Evolutionary conservation across 1,139 yeast genomes (phyloP), one percentile per base, ranked within the genome.

Genomic region (Lodderomyces margitis): DNA sequence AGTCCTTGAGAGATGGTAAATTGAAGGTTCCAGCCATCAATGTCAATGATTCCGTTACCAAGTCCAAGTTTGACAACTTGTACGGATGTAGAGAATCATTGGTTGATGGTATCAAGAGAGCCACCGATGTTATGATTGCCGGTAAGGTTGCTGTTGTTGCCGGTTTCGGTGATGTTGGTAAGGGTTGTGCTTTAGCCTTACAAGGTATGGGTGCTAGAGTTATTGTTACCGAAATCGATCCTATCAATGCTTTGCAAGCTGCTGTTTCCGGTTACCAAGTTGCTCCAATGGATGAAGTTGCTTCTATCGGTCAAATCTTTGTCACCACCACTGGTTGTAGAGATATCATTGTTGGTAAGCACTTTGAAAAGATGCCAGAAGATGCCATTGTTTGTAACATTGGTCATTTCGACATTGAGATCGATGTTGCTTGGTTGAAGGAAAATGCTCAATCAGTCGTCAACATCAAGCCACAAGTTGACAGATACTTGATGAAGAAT

Each of bases 151-250:
- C 98, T 53, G 94, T 92, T 59, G 98, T 92, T 62, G 98, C 98
- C 52, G 99, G 99, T 74, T 92, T 83, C 80, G 99, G 99, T 83
- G 99, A 92, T 70, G 99, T 92, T 64, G 99, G 99, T 79, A 92
- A 92, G 80, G 99, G 99, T 73, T 92, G 98, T 80, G 98, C 97
- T 67, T 86, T 91, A 87, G 97, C 99, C 58, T 83, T 94, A 64
- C 87, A 91, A 76, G 92, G 95, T 65, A 91, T 92, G 98, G 99
- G 99, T 78, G 97, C 99, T 55, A 87, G 98, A 74, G 99, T 92
- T 59, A 81, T 94, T 56, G 87, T 92, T 64, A 86, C 98, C 57
- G 99, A 92, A 80, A 80, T 92, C 61, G 99, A 92, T 73, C 99
- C 99, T 65, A 92, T 92, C 76, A 92, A 92, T 72, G 99, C 99